Evolutionary conservation across 306 rosid species (phyloP), one percentile per base, ranked within the genome.

Genomic region (Purshia tridentata): DNA sequence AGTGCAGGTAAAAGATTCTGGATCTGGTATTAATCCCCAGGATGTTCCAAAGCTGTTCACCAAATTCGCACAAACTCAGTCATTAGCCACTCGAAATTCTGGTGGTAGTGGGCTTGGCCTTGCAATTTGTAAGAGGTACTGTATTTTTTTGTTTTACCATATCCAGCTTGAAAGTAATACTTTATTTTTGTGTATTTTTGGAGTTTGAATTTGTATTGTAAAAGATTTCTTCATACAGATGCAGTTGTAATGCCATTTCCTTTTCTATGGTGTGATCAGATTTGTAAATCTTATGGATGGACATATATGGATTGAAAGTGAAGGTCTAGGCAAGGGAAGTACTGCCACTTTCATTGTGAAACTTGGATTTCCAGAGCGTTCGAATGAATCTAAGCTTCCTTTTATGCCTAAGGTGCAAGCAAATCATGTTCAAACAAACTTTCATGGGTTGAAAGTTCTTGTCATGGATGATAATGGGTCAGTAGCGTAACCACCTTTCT

Each of bases 221-320:
- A 46, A 44, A 19, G 3, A 57, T 48, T 23, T 47, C 39, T 69
- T 62, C 47, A 12, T 50, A 4, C 22, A 20, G 49, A 46, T 48
- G 76, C 72, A 55, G 70, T 37, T 52, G 19, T 59, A 67, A 59
- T 69, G 9, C 29, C 70, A 70, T 76, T 15, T 41, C 40, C 0
- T 73, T 69, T 63, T 46, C 4, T 22, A 66, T 67, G 53, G 65
- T 81, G 74, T 85, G 80, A 80, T 78, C 89, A 94, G 99, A 87
- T 94, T 94, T 83, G 97, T 94, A 66, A 88, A 85, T 81, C 97
- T 91, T 72, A 94, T 94, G 99, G 98, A 90, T 65, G 99, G 99
- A 73, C 86, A 88, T 73, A 91, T 94, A 70, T 94, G 95, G 96
- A 83, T 94, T 76, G 99, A 94, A 84, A 94, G 99, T 23, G 97